Evolutionary conservation across 1,139 yeast genomes (phyloP), one percentile per base, ranked within the genome.

Genomic region (Yamadazyma spencermartinsiae): DNA sequence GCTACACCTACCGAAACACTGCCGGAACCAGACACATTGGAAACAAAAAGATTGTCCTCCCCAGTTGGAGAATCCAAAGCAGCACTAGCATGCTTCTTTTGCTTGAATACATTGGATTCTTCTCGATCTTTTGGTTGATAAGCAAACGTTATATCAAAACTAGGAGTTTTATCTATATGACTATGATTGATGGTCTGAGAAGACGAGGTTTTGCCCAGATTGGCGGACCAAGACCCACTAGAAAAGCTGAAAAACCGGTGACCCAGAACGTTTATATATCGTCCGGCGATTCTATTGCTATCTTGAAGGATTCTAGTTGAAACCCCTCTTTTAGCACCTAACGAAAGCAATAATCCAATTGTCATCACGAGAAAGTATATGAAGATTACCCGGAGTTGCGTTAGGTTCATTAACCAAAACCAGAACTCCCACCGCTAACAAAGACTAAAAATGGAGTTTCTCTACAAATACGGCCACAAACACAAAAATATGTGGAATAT

Each of bases 1-100:
- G 97, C 92, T 1, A 92, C 97, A 8, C 96, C 98, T 7, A 87
- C 72, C 0, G 90, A 80, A 1, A 84, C 56, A 2, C 68, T 72
- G 8, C 77, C 72, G 6, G 31, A 15, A 10, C 65, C 67, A 15
- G 58, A 55, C 18, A 64, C 55, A 7, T 65, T 60, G 5, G 81
- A 69, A 26, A 80, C 71, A 49, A 90, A 82, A 52, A 77, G 84
- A 50, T 88, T 86, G 58, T 90, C 98, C 56, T 90, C 97, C 4
- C 98, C 98, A 1, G 92, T 75, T 3, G 86, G 82, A 1, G 87
- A 81, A 20, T 55, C 49, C 30, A 56, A 43, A 0, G 75, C 75
- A 2, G 74, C 65, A 16, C 58, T 50, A 14, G 61, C 42, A 17
- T 40, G 38, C 15, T 37, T 61, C 29, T 52, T 50, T 35, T 53